Evolutionary conservation across 2,329 filamentous ascomycete genomes (phyloP).

Genomic region (Exophiala spinifera): DNA sequence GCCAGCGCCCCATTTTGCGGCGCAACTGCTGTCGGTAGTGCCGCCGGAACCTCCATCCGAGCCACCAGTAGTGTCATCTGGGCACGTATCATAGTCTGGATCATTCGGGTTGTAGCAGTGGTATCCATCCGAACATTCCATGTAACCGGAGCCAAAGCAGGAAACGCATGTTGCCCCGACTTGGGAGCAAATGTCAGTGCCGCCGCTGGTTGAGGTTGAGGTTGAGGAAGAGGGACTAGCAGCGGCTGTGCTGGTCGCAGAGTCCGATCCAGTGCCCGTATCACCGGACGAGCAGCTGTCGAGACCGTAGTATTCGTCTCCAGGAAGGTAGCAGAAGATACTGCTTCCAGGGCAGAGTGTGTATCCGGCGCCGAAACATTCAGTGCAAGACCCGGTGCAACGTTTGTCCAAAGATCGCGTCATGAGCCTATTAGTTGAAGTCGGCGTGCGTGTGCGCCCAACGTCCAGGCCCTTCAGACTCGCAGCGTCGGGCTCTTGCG

Average conservation of each 20-base stretch:
- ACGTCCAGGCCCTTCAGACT: slow-evolving; percentile 7
- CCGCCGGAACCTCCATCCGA: neutral
- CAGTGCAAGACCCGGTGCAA: slow-evolving; percentile 21
- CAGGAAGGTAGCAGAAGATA: slow-evolving; percentile 23
- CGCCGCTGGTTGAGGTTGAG: slow-evolving; percentile 13
- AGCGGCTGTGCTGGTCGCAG: slow-evolving; percentile 4
- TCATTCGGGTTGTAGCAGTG: slow-evolving; percentile 24
- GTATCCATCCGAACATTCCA: slow-evolving; percentile 18
- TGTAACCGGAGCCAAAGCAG: slow-evolving; percentile 21
- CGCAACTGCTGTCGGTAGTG: neutral
- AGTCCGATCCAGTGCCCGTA: neutral
- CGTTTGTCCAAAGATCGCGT: slow-evolving; percentile 18
- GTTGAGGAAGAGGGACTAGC: slow-evolving; percentile 1
- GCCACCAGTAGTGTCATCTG: slow-evolving; percentile 2
- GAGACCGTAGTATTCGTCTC: slow-evolving; percentile 19
- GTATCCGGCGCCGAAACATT: slow-evolving; percentile 25
- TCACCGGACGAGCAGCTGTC: slow-evolving; percentile 17
- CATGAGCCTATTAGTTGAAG: slow-evolving; percentile 12
- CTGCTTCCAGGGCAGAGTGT: slow-evolving; percentile 19
- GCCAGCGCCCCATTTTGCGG: no score
- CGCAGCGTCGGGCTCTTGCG: slow-evolving; percentile 14
- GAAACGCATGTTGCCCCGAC: slow-evolving; percentile 21
- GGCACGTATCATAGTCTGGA: slow-evolving; percentile 22
- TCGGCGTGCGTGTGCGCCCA: slow-evolving; percentile 1
- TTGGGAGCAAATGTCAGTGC: slow-evolving; percentile 14